These are phyloP conservation scores for Pythium rhizo-oryzae DNA, from an alignment of 352 stramenopile genomes.

Conservation along the genomic window DNA sequence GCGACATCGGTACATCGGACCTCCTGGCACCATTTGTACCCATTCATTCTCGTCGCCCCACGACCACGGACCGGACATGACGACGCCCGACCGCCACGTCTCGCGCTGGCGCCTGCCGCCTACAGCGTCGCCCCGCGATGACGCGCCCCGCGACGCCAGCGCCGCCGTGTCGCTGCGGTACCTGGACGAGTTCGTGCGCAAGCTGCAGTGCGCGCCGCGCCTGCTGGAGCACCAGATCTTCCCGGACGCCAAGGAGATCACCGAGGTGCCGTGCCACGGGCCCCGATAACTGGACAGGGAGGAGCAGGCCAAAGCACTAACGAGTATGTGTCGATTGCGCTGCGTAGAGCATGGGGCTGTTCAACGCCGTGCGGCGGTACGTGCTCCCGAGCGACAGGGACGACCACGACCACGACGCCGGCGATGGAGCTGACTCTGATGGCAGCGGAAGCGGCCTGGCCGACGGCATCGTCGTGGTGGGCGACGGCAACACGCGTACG, in stretches of 20 bases:
- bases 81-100: constrained; percentile 32
- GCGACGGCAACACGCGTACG: constrained; percentile 79
- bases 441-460: neutral
- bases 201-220: constrained; percentile 68
- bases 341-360: constrained; percentile 79
- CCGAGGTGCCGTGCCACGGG: too few species aligned
- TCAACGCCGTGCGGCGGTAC: constrained; percentile 78
- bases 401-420: neutral
- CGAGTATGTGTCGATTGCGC: neutral
- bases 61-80: constrained; percentile 7
- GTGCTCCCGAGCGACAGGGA: constrained; percentile 39
- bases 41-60: neutral
- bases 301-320: neutral
- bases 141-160: neutral
- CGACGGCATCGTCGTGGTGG: constrained; percentile 81
- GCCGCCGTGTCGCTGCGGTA: constrained; percentile 69
- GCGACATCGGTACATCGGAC: constrained; percentile 6
- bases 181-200: constrained; percentile 84
- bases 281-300: too few species aligned
- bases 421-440: too few species aligned
- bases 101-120: constrained; percentile 36
- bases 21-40: neutral
- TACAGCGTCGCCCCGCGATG: constrained; percentile 2
- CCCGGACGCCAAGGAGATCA: constrained; percentile 84
- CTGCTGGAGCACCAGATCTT: constrained; percentile 77